Conservation (phyloP, 2,329 filamentous ascomycete species). For the Pestalotiopsis sp. region DNA sequence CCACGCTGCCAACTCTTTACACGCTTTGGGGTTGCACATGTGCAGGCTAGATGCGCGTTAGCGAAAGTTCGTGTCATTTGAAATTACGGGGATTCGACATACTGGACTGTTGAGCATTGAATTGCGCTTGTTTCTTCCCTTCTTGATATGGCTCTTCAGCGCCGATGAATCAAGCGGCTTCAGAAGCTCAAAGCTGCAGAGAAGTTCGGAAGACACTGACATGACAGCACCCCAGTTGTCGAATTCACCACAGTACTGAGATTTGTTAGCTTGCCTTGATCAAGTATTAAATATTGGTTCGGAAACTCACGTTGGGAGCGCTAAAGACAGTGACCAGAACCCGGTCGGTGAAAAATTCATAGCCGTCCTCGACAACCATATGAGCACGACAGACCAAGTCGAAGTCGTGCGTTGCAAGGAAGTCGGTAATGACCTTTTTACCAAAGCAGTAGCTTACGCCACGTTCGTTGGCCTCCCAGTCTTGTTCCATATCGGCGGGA, state of each 20-base stretch:
- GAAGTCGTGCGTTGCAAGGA: conserved; percentile 92
- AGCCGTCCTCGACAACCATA: conserved; percentile 99
- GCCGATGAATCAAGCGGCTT: conserved; percentile 96
- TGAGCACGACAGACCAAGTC: conserved; percentile 96
- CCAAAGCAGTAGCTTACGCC: conserved; percentile 98
- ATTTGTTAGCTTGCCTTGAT: conserved; percentile 21
- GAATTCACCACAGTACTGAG: conserved; percentile 94
- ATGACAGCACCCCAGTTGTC: conserved; percentile 99
- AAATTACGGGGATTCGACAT: conserved; percentile 44
- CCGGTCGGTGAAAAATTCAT: conserved; percentile 97
- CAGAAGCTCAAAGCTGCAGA: conserved; percentile 95
- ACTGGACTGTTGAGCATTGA: conserved; percentile 96
- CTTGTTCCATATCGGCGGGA: conserved; percentile 94
- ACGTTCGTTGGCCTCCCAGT: conserved; percentile 97
- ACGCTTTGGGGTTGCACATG: conserved; percentile 60
- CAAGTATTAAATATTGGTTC: not conserved
- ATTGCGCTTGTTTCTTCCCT: conserved; percentile 90
- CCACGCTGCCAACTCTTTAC: conserved; percentile 26
- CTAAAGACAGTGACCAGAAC: conserved; percentile 97
- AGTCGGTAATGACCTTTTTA: conserved; percentile 97
- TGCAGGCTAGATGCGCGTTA: conserved; percentile 45
- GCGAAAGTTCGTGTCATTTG: conserved; percentile 9
- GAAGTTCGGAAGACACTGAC: conserved; percentile 90
- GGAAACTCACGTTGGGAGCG: conserved; percentile 83
- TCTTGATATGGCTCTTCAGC: conserved; percentile 98